phyloP scores from a whole-genome alignment of 73 alveolate genomes.

The Effrenium voratum region DNA sequence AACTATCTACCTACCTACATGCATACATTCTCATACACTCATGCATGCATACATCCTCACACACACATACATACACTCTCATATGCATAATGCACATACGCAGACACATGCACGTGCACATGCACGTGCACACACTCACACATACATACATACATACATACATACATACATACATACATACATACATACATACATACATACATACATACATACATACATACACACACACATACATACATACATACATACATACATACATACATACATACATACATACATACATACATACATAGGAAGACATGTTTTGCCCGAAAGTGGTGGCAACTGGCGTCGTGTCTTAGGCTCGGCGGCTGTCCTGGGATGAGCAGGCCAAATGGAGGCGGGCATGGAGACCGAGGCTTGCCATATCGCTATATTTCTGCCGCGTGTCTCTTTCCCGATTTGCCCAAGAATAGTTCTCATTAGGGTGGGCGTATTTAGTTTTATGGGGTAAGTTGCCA shows the following conservation, averaged over 20 bases:
- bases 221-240: too few relatives aligned
- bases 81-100: too few relatives aligned
- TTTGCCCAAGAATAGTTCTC: too few relatives aligned
- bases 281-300: background rate
- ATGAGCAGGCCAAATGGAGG: conserved; percentile 75
- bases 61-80: too few relatives aligned
- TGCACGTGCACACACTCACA: too few relatives aligned
- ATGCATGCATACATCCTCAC: too few relatives aligned
- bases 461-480: too few relatives aligned
- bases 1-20: background rate
- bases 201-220: background rate
- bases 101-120: background rate
- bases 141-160: background rate
- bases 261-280: background rate
- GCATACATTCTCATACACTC: too few relatives aligned
- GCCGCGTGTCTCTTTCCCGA: too few relatives aligned
- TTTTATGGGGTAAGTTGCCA: too few relatives aligned
- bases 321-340: background rate
- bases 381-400: too few relatives aligned
- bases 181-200: background rate
- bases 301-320: background rate
- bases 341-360: conserved; percentile 60
- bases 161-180: background rate
- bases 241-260: background rate
- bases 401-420: too few relatives aligned